Conservation (phyloP, 495 filamentous ascomycete genomes). For the Penicillium malachiteum region DNA sequence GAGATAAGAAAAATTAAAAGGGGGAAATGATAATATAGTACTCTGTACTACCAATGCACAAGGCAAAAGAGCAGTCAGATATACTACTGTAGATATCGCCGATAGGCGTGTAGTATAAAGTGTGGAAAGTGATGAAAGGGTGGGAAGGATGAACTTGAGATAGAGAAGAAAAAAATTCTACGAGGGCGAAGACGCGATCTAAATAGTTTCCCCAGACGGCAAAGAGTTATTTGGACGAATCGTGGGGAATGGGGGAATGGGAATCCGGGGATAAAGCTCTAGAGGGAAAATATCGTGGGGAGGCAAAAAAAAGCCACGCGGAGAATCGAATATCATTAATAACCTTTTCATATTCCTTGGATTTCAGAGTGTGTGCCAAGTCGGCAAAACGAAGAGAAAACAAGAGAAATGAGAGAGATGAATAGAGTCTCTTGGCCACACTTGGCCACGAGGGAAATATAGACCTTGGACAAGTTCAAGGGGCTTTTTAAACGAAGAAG, state of each 20-base stretch:
- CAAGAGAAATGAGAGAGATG: constrained; percentile 4
- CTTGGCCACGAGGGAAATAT: constrained; percentile 14
- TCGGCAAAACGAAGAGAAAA: constrained; percentile 22
- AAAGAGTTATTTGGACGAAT: neutral
- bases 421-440: constrained; percentile 4
- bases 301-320: constrained; percentile 18
- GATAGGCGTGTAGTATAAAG: constrained; percentile 1
- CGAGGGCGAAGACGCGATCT: constrained; percentile 15
- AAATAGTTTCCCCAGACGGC: constrained; percentile 26
- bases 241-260: constrained; percentile 7
- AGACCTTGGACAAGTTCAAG: neutral
- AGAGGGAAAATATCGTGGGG: constrained; percentile 11
- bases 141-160: neutral
- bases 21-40: neutral
- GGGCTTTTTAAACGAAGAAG: constrained; percentile 2
- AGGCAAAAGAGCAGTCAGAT: constrained; percentile 8
- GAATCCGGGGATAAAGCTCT: constrained; percentile 20
- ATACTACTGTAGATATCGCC: constrained; percentile 1
- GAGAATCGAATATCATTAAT: constrained; percentile 28
- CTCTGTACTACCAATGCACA: constrained; percentile 11
- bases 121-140: neutral
- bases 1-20: neutral
- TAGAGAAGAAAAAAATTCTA: constrained; percentile 4
- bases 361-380: neutral
- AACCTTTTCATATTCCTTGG: constrained; percentile 1